phyloP scores from a whole-genome alignment of 2,329 filamentous ascomycete species.

The Monascus ruber region DNA sequence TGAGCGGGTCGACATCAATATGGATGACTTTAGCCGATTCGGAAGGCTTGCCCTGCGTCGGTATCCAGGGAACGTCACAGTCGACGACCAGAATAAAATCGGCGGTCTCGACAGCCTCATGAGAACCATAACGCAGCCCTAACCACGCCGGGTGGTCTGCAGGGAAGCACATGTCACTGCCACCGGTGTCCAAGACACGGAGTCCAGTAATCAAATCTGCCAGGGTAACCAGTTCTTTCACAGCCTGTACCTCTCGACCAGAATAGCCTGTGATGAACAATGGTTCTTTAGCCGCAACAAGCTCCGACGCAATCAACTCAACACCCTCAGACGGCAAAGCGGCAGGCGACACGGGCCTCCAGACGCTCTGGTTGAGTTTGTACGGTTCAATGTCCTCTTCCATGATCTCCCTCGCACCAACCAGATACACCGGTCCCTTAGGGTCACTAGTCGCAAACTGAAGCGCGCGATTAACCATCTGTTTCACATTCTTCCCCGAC shows the following conservation, averaged over 20 bases:
- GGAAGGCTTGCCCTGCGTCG: constrained; percentile 56
- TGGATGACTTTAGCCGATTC: constrained; percentile 50
- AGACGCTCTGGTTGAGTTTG: constrained; percentile 54
- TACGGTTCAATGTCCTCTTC: constrained; percentile 73
- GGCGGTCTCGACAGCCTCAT: constrained; percentile 61
- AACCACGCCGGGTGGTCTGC: constrained; percentile 45
- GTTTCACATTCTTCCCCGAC: constrained; percentile 74
- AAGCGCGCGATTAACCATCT: constrained; percentile 74
- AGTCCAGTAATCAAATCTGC: constrained; percentile 38
- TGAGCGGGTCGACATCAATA: constrained; percentile 56
- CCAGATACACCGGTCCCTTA: constrained; percentile 68
- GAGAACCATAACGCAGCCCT: constrained; percentile 61
- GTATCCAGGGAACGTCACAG: constrained; percentile 89
- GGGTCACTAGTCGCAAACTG: constrained; percentile 71
- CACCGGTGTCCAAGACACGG: constrained; percentile 42
- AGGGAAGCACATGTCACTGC: constrained; percentile 42
- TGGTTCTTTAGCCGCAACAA: constrained; percentile 37
- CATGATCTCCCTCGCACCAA: constrained; percentile 69
- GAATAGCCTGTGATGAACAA: constrained; percentile 41
- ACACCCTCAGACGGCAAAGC: constrained; percentile 43
- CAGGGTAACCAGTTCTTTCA: constrained; percentile 34
- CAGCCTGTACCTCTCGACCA: constrained; percentile 34
- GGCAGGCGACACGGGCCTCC: constrained; percentile 59
- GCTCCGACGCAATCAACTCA: constrained; percentile 30
- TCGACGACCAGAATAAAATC: constrained; percentile 79